Conservation (phyloP, 2,329 filamentous ascomycete species). For the Escovopsis sp. region DNA sequence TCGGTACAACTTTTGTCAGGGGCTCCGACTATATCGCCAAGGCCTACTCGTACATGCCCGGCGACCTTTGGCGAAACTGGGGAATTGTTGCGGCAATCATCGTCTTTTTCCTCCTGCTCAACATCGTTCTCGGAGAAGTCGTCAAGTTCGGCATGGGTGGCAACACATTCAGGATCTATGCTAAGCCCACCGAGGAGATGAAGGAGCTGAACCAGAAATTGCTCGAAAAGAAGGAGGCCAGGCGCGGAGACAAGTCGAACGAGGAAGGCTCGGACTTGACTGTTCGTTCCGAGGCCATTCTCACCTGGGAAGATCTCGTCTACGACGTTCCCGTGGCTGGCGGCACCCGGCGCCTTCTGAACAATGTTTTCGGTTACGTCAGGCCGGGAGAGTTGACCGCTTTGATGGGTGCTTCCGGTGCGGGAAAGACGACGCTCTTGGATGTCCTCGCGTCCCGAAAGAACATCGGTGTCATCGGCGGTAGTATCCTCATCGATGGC, state of each 20-base stretch:
- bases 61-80: conserved; percentile 68
- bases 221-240: conserved; percentile 39
- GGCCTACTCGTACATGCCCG: conserved; percentile 49
- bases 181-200: conserved; percentile 52
- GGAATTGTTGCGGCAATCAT: conserved; percentile 68
- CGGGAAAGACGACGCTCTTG: conserved; percentile 73
- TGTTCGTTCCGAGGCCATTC: conserved; percentile 46
- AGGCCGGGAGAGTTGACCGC: conserved; percentile 64
- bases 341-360: conserved; percentile 39
- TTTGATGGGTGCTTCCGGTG: conserved; percentile 71
- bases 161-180: conserved; percentile 65
- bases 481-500: conserved; percentile 42
- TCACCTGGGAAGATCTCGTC: conserved; percentile 77
- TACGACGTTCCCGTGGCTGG: conserved; percentile 53
- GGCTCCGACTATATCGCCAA: conserved; percentile 55
- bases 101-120: conserved; percentile 56
- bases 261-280: conserved; percentile 33
- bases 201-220: conserved; percentile 50
- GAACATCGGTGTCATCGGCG: conserved; percentile 44
- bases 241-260: conserved; percentile 30
- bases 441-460: conserved; percentile 54
- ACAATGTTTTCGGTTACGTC: conserved; percentile 50
- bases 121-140: conserved; percentile 65
- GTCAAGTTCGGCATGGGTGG: conserved; percentile 67
- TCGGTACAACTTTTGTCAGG: conserved; percentile 47